Conservation (phyloP, 495 filamentous ascomycete genomes). For the Lasiosphaeria hispida region DNA sequence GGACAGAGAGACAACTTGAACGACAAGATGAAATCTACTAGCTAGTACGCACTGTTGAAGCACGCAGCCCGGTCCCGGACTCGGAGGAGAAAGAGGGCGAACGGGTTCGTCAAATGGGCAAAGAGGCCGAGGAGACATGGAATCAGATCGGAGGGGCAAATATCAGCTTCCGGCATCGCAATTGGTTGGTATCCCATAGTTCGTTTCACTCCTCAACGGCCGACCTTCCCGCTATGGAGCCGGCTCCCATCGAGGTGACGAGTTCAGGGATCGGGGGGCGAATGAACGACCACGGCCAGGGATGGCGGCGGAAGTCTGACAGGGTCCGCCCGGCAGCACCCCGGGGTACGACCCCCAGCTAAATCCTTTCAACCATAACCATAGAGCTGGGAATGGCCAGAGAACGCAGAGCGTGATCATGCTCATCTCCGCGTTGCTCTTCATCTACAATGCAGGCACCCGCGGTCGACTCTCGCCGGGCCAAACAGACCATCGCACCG, state of each 20-base stretch:
- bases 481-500: conserved; percentile 23
- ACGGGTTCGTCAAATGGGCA: too few relatives aligned
- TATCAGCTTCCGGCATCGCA: too few relatives aligned
- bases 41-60: too few relatives aligned
- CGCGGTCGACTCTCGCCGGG: conserved; percentile 7
- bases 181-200: too few relatives aligned
- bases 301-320: background rate
- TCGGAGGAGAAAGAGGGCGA: too few relatives aligned
- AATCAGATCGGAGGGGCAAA: too few relatives aligned
- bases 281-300: conserved; percentile 1
- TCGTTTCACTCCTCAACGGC: background rate
- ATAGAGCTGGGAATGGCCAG: conserved; percentile 16
- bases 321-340: conserved; percentile 2
- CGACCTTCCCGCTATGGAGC: background rate
- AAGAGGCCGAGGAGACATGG: too few relatives aligned
- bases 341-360: background rate
- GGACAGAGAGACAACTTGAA: too few relatives aligned
- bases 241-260: background rate
- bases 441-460: conserved; percentile 26
- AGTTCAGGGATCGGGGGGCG: conserved; percentile 4
- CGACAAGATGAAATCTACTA: too few relatives aligned
- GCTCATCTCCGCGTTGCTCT: conserved; percentile 25
- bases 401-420: conserved; percentile 22
- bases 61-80: too few relatives aligned
- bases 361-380: conserved; percentile 25